Conservation (phyloP, 306 rosid species). For the Mucuna pruriens region DNA sequence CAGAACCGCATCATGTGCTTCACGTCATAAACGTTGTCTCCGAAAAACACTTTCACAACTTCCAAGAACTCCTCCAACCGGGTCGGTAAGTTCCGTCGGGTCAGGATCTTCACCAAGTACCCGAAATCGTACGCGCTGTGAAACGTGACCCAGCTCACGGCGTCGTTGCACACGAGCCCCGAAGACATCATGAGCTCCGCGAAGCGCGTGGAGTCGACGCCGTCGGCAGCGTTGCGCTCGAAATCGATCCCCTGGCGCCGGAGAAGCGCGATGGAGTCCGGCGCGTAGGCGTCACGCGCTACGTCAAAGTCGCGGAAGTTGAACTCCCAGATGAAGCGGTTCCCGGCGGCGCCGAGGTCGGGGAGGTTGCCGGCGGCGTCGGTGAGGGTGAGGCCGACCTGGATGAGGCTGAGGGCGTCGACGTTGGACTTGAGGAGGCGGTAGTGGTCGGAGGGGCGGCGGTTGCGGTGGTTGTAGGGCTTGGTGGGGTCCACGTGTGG, state of each 20-base stretch:
- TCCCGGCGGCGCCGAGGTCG: constrained; percentile 41
- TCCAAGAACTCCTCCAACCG: constrained; percentile 54
- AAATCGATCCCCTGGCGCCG: constrained; percentile 71
- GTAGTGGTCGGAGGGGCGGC: constrained; percentile 65
- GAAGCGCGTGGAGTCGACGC: constrained; percentile 53
- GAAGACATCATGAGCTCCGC: constrained; percentile 64
- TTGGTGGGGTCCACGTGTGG: constrained; percentile 30
- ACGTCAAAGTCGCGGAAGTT: constrained; percentile 71
- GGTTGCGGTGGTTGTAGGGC: constrained; percentile 38
- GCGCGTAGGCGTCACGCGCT: constrained; percentile 60
- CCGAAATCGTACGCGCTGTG: constrained; percentile 79
- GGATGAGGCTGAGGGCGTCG: constrained; percentile 71
- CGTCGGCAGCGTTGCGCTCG: constrained; percentile 43
- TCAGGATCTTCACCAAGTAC: constrained; percentile 71
- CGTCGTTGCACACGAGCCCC: constrained; percentile 58
- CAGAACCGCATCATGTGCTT: constrained; percentile 80
- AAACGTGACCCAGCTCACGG: constrained; percentile 72
- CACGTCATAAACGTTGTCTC: constrained; percentile 62
- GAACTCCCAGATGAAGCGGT: constrained; percentile 72
- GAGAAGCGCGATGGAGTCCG: constrained; percentile 67
- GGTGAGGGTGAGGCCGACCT: constrained; percentile 74
- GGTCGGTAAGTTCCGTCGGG: constrained; percentile 47
- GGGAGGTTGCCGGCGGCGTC: constrained; percentile 69
- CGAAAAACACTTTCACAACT: constrained; percentile 52
- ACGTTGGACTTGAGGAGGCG: constrained; percentile 64